Base-by-base conservation (phyloP, 176 grass and related monocot genomes). In the Musa acuminata region DNA sequence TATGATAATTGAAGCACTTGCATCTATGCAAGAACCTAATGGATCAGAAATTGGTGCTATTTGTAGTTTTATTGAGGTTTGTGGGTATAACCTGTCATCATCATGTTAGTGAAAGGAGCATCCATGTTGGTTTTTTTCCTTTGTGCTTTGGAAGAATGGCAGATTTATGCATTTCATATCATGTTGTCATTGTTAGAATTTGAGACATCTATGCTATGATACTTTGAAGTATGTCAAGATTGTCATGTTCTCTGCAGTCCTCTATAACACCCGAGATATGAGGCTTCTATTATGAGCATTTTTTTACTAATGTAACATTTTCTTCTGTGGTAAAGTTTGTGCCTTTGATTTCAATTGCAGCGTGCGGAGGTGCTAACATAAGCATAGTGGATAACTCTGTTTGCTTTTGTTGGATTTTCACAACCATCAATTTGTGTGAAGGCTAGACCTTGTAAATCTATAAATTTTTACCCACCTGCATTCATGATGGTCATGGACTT, bases 1-100 rank as follows among this genome's bases (percentile, higher is more conserved):
- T 17, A 84, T 94, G 79, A 87, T 99, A 79, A 57, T 99, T 3
- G 91, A 99, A 87, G 95, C 88, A 71, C 84, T 99, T 64, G 72
- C 27, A 21, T 82, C 82, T 72, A 71, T 99, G 71, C 87, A 91
- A 51, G 90, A 99, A 53, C 95, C 91, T 74, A 87, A 89, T 77
- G 95, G 95, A 77, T 83, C 84, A 80, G 88, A 89, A 20, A 60
- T 91, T 79, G 51, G 48, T 67, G 75, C 84, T 75, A 94, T 99
- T 75, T 80, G 9, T 73, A 63, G 66, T 65, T 87, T 85, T 72
- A 84, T 89, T 78, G 90, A 99, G 86, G 95, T 99, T 62, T 78
- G 70, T 60, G 43, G 8, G 13, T 69, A 49, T 2, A 49, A 49
- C 20, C 8, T 29, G 10, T 20, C 0, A 43, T 43, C 3, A 43